Evolutionary conservation across 2,329 filamentous ascomycete genomes (phyloP).

Genomic region (Beauveria sp.): DNA sequence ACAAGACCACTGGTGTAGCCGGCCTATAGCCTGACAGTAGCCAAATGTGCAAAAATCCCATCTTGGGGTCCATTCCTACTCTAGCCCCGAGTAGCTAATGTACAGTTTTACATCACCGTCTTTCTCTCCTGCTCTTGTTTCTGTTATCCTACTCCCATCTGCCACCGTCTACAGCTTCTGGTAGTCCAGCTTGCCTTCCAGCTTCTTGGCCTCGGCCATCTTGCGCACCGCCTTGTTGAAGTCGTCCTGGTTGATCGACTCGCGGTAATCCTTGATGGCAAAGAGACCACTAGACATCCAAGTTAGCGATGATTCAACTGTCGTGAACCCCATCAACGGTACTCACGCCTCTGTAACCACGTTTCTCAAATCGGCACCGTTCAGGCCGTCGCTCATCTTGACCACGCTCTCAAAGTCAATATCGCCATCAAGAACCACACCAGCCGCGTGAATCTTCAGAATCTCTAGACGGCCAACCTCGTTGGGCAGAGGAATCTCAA

Average conservation of each 20-base stretch:
- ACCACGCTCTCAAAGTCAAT: conserved; percentile 99
- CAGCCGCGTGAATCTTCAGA: conserved; percentile 89
- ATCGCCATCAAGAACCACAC: conserved; percentile 84
- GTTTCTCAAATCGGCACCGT: conserved; percentile 94
- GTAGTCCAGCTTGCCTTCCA: conserved; percentile 97
- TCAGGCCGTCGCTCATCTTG: conserved; percentile 98
- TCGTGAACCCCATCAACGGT: not conserved
- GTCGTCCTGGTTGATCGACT: conserved; percentile 94
- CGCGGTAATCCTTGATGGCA: conserved; percentile 96
- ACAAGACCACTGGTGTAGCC: not conserved
- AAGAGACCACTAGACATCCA: conserved; percentile 65
- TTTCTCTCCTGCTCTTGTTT: not conserved
- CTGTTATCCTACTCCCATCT: not conserved
- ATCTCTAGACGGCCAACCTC: conserved; percentile 95
- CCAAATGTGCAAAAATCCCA: not conserved
- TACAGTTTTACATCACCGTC: conserved; percentile 2
- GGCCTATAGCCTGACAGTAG: not conserved
- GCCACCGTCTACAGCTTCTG: conserved; percentile 66
- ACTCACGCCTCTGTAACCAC: conserved; percentile 97
- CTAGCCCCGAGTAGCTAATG: conserved; percentile 7
- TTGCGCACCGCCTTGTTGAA: conserved; percentile 99
- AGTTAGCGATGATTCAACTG: not conserved
- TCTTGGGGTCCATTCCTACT: not conserved
- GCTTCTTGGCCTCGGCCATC: conserved; percentile 94
- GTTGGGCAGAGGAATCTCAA: conserved; percentile 94